phyloP scores from a whole-genome alignment of 345 rosid species.

The Psidium friedrichsthalianum region DNA sequence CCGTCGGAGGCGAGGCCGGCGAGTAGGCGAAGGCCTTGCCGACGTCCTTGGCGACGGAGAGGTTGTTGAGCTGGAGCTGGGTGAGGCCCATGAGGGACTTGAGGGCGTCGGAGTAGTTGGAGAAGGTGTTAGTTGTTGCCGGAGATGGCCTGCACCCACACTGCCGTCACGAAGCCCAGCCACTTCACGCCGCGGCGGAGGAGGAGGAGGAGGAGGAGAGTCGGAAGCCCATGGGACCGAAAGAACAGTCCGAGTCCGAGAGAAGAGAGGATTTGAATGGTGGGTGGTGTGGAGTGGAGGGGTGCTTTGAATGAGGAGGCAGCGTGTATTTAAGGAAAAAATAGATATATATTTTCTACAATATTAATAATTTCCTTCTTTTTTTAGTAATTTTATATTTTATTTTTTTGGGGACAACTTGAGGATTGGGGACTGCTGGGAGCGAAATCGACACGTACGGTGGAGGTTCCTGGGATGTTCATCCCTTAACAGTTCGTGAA shows the following conservation, averaged over 20 bases:
- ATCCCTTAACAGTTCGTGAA: background rate
- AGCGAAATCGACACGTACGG: background rate
- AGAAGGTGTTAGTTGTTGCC: conserved; percentile 96
- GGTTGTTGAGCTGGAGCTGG: conserved; percentile 70
- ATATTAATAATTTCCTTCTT: background rate
- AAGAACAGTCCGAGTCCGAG: background rate
- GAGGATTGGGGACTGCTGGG: background rate
- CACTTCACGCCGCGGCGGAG: conserved; percentile 37
- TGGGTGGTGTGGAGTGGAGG: background rate
- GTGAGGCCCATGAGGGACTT: conserved; percentile 79
- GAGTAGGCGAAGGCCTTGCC: conserved; percentile 88
- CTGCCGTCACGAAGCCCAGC: conserved; percentile 91
- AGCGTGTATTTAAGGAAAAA: background rate
- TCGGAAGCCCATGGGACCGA: background rate
- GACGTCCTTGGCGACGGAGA: conserved; percentile 85
- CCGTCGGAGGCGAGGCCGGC: conserved; percentile 92
- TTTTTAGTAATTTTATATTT: background rate
- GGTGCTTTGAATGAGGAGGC: background rate
- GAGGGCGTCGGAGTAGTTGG: conserved; percentile 81
- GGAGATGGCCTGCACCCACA: conserved; percentile 87
- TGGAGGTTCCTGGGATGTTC: background rate
- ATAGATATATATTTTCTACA: background rate
- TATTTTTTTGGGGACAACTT: too few species aligned
- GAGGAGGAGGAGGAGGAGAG: background rate
- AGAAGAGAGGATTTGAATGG: background rate